A percentile compares a stretch with the other conserved stretches of the same genome.
phyloP scores from a whole-genome alignment of 345 rosid species.

The Populus davidiana region DNA sequence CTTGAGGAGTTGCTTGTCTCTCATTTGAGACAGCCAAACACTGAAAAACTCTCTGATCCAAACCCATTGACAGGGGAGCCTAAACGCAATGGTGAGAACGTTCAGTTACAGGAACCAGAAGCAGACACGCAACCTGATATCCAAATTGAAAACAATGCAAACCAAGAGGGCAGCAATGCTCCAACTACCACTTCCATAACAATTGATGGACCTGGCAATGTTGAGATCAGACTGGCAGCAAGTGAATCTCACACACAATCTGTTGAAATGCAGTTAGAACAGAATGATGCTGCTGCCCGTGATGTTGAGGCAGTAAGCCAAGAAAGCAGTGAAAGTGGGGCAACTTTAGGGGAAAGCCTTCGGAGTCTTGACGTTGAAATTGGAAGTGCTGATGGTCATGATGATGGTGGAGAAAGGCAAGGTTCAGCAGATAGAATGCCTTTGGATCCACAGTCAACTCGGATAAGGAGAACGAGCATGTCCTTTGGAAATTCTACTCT shows the following conservation, averaged over 20 bases:
- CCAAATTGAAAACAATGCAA: slow-evolving; percentile 45
- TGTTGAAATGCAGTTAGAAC: slow-evolving; percentile 88
- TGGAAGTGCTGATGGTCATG: slow-evolving; percentile 99
- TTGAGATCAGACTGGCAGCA: slow-evolving; percentile 45
- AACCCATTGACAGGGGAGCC: slow-evolving; percentile 42
- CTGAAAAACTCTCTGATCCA: slow-evolving; percentile 63
- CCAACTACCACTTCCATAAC: slow-evolving; percentile 40
- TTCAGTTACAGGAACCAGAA: slow-evolving; percentile 44
- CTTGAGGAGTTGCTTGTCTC: slow-evolving; percentile 93
- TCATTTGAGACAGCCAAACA: slow-evolving; percentile 67
- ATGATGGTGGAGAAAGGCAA: slow-evolving; percentile 91
- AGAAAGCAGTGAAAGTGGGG: slow-evolving; percentile 95
- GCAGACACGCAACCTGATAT: slow-evolving; percentile 40
- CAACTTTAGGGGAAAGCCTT: slow-evolving; percentile 93
- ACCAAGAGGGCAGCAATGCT: slow-evolving; percentile 41
- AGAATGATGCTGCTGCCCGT: slow-evolving; percentile 67
- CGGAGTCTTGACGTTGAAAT: slow-evolving; percentile 97
- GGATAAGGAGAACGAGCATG: slow-evolving; percentile 61
- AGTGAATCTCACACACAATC: slow-evolving; percentile 55
- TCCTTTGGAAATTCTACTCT: slow-evolving; percentile 51
- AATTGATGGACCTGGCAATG: slow-evolving; percentile 40
- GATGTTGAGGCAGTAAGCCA: slow-evolving; percentile 98
- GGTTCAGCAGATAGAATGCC: slow-evolving; percentile 56
- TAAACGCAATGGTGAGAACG: slow-evolving; percentile 43
- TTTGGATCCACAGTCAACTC: slow-evolving; percentile 56